Evolutionary conservation across 2,329 filamentous ascomycete genomes (phyloP), one percentile per base, ranked within the genome.

Genomic region (Monilinia laxa): DNA sequence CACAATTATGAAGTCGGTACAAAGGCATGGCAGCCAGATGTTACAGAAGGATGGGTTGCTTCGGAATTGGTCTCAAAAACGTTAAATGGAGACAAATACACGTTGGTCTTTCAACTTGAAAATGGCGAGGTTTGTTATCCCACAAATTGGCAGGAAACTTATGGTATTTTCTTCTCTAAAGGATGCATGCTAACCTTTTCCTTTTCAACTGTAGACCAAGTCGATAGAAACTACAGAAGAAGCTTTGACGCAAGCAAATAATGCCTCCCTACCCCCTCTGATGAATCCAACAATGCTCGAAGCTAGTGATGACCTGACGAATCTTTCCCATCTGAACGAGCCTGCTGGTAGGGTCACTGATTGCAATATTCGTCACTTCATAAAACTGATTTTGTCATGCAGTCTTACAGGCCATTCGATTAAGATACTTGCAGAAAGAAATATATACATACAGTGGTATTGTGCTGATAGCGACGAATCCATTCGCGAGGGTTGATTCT

Each of bases 381-480:
- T 45, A n/a, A 64, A 62, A 67, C 70, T 72, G 65, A 74, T 69
- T 31, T 63, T 57, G 10, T 11, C 49, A 47, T 63, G 74, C 78
- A 96, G 96, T 99, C 69, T 83, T 99, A 71, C 95, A 99, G 84
- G 95, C 95, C 66, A 99, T 99, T 79, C 93, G 93, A 78, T 86
- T 99, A 77, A 92, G 95, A 78, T 99, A 99, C 81, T 85, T 91
- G 70, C 95, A 99, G 79, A 98, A 98, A 81, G 95, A 99, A 79
- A 99, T 99, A 76, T 99, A 99, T 84, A 99, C 95, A 76, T 99
- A 99, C 83, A 97, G 92, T 78, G 95, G 95, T 77, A 98, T 99
- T 76, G 95, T 99, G 71, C 85, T 99, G 73, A 99, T 99, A 81
- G 95, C 95, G 70, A 96, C 95, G 70, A 99, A 99, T 81, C 95